A percentile compares a stretch with the other conserved stretches of the same genome.
These are phyloP conservation scores for Bigelowiella natans DNA, from an alignment of 78 protist species.

Conservation along the genomic window DNA sequence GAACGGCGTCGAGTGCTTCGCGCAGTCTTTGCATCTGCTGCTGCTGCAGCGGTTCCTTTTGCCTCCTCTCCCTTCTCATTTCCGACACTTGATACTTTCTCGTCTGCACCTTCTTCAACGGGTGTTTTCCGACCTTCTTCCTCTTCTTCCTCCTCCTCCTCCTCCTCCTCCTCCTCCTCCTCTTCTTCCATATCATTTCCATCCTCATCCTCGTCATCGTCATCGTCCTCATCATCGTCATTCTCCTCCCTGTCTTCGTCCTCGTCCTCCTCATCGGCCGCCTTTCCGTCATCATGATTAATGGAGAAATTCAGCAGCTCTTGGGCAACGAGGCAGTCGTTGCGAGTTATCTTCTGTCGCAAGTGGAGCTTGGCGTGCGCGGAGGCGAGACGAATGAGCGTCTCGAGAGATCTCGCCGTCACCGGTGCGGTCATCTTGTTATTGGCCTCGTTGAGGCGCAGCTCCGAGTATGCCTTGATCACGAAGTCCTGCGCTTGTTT, in stretches of 20 bases:
- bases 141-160: neutral
- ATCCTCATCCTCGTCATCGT: neutral
- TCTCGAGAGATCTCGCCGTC: conserved; percentile 93
- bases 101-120: no score
- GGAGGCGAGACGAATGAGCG: conserved; percentile 79
- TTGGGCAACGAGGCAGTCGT: neutral
- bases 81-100: no score
- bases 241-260: neutral
- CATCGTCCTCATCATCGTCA: neutral
- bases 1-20: no score
- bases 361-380: conserved; percentile 92
- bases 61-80: no score
- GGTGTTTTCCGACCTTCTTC: neutral
- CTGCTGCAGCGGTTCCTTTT: no score
- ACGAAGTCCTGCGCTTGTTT: conserved; percentile 5
- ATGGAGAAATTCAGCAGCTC: neutral
- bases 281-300: neutral
- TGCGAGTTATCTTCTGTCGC: conserved; percentile 7
- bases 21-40: no score
- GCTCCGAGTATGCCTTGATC: conserved; percentile 7
- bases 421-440: conserved; percentile 48
- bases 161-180: neutral
- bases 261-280: neutral
- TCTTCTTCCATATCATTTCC: neutral
- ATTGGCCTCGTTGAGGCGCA: neutral